Evolutionary conservation across 2,329 filamentous ascomycete genomes (phyloP).

Genomic region (Zasmidium citrigriseum): DNA sequence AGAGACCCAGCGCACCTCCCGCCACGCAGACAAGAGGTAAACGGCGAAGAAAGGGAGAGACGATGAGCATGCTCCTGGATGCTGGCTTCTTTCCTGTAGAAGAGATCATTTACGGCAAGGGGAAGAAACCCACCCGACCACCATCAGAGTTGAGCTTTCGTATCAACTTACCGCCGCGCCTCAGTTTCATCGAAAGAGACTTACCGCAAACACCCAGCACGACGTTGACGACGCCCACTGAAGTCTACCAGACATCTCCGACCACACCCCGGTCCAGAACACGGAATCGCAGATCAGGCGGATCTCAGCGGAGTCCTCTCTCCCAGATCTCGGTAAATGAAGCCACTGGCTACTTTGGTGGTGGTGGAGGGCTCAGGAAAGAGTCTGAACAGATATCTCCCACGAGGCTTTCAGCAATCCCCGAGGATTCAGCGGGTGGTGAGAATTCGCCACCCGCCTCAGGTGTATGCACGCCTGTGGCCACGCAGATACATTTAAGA

Average conservation of each 20-base stretch:
- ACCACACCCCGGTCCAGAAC: constrained; percentile 3
- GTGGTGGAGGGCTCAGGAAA: constrained; percentile 6
- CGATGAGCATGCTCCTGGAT: constrained; percentile 34
- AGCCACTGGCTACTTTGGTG: constrained; percentile 4
- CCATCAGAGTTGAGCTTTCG: constrained; percentile 15
- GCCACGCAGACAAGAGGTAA: constrained; percentile 9
- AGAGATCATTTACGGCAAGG: constrained; percentile 13
- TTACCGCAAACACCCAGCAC: constrained; percentile 27
- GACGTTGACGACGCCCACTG: constrained; percentile 23
- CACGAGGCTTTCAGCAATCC: constrained; percentile 24
- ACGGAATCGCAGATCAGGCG: constrained; percentile 17
- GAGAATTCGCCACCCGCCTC: constrained; percentile 27
- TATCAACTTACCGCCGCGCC: constrained; percentile 26
- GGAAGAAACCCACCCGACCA: constrained; percentile 4
- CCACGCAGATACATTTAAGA: constrained; percentile 34
- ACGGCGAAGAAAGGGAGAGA: constrained; percentile 27
- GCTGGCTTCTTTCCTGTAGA: constrained; percentile 30
- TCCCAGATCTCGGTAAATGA: constrained; percentile 24
- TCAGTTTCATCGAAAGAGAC: constrained; percentile 24
- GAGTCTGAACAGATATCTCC: constrained; percentile 14
- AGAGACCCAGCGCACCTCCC: not conserved
- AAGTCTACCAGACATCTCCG: constrained; percentile 22
- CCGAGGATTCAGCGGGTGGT: constrained; percentile 14
- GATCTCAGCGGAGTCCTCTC: constrained; percentile 23
- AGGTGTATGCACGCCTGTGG: constrained; percentile 21